These are phyloP conservation scores for Salvia splendens DNA, from an alignment of 257 asterid genomes.

Conservation along the genomic window DNA sequence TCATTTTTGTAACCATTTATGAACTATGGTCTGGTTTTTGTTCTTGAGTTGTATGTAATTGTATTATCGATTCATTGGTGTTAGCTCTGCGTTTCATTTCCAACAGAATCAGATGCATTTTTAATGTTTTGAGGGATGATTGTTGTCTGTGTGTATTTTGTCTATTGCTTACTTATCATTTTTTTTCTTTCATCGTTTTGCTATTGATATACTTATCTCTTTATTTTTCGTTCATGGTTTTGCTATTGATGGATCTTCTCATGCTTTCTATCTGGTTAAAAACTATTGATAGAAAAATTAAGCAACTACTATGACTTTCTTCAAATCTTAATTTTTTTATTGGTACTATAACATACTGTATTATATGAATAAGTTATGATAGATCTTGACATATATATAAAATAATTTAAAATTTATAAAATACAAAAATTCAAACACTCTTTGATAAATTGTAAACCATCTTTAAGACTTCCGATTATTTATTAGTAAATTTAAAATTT, in stretches of 20 bases:
- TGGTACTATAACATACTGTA: no score
- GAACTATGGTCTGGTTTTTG: conserved; percentile 16
- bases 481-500: no score
- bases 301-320: no score
- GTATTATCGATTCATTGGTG: conserved; percentile 32
- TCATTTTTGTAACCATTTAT: conserved; percentile 16
- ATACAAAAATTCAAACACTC: no score
- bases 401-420: no score
- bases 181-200: not conserved
- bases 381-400: no score
- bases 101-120: conserved; percentile 6
- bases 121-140: conserved; percentile 6
- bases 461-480: no score
- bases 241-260: not conserved
- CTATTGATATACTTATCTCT: not conserved
- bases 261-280: not conserved
- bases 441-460: no score
- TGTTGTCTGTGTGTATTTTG: not conserved
- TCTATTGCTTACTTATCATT: not conserved
- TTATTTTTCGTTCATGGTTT: not conserved
- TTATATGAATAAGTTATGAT: no score
- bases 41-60: conserved; percentile 37
- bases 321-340: no score
- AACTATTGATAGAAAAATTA: no score
- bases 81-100: not conserved